Conservation (phyloP, 2,329 filamentous ascomycete species). For the Gnomoniopsis sp. region DNA sequence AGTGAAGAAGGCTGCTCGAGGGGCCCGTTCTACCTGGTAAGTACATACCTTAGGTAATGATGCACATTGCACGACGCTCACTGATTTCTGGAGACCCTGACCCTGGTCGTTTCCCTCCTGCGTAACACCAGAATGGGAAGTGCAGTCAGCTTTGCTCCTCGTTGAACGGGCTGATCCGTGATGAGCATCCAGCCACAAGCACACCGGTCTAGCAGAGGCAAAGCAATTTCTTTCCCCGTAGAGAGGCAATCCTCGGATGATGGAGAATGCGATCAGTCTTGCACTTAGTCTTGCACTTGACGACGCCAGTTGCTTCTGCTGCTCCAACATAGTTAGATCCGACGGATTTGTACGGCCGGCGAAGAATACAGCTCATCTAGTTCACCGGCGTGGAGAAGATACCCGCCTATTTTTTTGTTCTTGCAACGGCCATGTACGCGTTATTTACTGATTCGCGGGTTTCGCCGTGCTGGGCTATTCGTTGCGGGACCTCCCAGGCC, state of each 20-base stretch:
- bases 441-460: neutral
- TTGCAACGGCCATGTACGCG: neutral
- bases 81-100: constrained; percentile 5
- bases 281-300: neutral
- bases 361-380: neutral
- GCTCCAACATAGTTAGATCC: too few relatives aligned
- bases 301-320: neutral
- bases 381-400: neutral
- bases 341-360: neutral
- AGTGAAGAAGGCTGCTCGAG: neutral
- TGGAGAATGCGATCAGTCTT: neutral
- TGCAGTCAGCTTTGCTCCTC: neutral
- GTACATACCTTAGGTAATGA: too few relatives aligned
- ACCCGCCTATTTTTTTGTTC: neutral
- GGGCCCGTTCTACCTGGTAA: neutral
- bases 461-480: neutral
- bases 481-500: too few relatives aligned
- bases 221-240: neutral
- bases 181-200: constrained; percentile 4
- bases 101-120: neutral
- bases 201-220: constrained; percentile 5
- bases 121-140: constrained; percentile 4
- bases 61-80: neutral
- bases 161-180: neutral
- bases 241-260: neutral